These are phyloP conservation scores for Parsonsia alboflavescens DNA, from an alignment of 257 asterid genomes.

Conservation along the genomic window DNA sequence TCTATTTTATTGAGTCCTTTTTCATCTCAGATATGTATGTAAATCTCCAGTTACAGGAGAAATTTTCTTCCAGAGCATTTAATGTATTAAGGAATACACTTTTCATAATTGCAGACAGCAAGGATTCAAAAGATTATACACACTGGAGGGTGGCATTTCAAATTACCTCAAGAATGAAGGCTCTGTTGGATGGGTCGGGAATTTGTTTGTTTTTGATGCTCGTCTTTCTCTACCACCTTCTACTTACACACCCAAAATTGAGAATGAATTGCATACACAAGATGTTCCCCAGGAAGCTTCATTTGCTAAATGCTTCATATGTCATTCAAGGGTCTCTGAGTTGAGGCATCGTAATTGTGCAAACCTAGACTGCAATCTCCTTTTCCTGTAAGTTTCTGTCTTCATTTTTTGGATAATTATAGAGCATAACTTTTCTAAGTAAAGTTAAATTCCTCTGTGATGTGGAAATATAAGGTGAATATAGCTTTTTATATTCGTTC, in stretches of 20 bases:
- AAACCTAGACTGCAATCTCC: slow-evolving; percentile 90
- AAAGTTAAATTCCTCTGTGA: not conserved
- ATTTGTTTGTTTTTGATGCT: slow-evolving; percentile 77
- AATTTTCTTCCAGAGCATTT: not conserved
- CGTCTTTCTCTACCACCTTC: slow-evolving; percentile 93
- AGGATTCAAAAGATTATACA: slow-evolving; percentile 75
- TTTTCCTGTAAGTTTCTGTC: slow-evolving; percentile 72
- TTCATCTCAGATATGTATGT: not conserved
- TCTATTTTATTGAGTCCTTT: not conserved
- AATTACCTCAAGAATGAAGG: slow-evolving; percentile 80
- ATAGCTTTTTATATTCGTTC: not conserved
- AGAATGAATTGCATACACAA: slow-evolving; percentile 24
- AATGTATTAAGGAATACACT: not conserved
- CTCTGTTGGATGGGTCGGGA: slow-evolving; percentile 75
- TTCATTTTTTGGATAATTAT: not conserved
- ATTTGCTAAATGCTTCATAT: slow-evolving; percentile 69
- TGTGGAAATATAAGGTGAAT: not conserved
- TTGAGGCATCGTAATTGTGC: slow-evolving; percentile 93
- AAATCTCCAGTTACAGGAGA: not conserved
- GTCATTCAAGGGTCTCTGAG: slow-evolving; percentile 60
- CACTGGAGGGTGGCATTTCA: slow-evolving; percentile 87
- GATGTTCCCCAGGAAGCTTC: slow-evolving; percentile 28
- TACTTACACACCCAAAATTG: slow-evolving; percentile 44
- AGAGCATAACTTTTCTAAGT: not conserved
- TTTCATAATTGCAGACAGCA: slow-evolving; percentile 39